Percentiles rank a stretch among this genome's conserved stretches.
phyloP scores from a whole-genome alignment of 768 basidiomycete species.

The Erythrobasidium yunnanense region DNA sequence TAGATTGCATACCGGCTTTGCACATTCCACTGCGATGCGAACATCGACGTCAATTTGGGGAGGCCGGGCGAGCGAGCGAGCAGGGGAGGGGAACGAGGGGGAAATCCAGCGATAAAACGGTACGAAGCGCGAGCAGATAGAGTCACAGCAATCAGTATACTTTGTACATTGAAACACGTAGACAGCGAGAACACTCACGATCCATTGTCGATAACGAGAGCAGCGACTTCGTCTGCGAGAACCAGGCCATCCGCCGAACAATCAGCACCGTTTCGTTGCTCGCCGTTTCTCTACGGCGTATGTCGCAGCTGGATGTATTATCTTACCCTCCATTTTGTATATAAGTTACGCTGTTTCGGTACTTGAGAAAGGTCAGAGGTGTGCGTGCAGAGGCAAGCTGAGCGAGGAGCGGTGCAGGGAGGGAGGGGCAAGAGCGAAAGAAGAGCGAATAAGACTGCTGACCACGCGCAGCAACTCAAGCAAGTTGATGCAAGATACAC shows the following conservation, averaged over 20 bases:
- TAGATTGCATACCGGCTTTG: constrained; percentile 64
- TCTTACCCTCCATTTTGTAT: not conserved
- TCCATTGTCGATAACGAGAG: constrained; percentile 39
- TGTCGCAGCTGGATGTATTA: too few relatives aligned
- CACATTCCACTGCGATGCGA: constrained; percentile 94
- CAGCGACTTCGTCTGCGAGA: constrained; percentile 37
- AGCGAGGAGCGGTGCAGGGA: not conserved
- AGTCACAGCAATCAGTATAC: constrained; percentile 11
- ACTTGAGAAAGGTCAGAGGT: too few relatives aligned
- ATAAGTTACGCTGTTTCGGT: not conserved
- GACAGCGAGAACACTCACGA: not conserved
- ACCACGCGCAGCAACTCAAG: not conserved
- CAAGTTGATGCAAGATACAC: too few relatives aligned
- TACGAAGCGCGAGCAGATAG: not conserved
- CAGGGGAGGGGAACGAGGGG: not conserved
- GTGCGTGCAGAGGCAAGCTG: too few relatives aligned
- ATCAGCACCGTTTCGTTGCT: too few relatives aligned
- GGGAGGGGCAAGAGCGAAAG: not conserved
- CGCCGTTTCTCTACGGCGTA: too few relatives aligned
- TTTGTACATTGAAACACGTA: not conserved
- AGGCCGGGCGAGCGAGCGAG: not conserved
- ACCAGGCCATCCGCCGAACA: too few relatives aligned
- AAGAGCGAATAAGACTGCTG: not conserved
- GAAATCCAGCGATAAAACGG: too few relatives aligned
- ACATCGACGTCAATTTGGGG: not conserved